Conservation (phyloP, 306 rosid species). For the Quercus parvula region DNA sequence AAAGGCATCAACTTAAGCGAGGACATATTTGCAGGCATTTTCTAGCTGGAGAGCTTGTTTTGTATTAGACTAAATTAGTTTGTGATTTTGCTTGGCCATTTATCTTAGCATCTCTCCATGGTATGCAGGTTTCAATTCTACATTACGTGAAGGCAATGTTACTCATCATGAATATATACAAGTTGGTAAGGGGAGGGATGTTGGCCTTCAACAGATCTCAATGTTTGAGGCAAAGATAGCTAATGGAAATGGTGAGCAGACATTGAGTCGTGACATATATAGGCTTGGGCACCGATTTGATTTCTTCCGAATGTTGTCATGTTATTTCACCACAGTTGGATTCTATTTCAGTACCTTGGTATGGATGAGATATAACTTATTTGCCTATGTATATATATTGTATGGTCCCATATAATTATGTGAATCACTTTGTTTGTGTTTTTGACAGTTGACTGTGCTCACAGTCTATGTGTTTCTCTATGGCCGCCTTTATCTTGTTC, state of each 20-base stretch:
- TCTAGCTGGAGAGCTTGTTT: not conserved
- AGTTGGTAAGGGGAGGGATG: conserved; percentile 98
- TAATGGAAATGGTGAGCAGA: conserved; percentile 94
- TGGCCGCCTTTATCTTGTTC: conserved; percentile 91
- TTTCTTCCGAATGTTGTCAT: conserved; percentile 89
- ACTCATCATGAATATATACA: conserved; percentile 98
- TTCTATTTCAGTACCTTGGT: conserved; percentile 97
- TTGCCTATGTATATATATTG: not conserved
- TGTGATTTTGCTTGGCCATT: not conserved
- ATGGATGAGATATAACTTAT: conserved; percentile 26
- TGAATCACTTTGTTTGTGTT: conserved; percentile 23
- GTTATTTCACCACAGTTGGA: conserved; percentile 83
- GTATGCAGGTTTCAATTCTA: conserved; percentile 80
- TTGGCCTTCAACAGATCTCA: conserved; percentile 95
- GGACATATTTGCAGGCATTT: conserved; percentile 96
- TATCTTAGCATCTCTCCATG: conserved; percentile 5
- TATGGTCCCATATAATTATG: conserved; percentile 9
- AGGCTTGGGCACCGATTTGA: conserved; percentile 97
- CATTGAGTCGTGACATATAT: conserved; percentile 89
- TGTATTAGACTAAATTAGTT: not conserved
- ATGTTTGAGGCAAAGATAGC: conserved; percentile 98
- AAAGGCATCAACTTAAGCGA: conserved; percentile 89
- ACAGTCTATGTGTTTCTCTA: conserved; percentile 85
- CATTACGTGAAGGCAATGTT: conserved; percentile 86
- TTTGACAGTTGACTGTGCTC: conserved; percentile 80